Base-by-base conservation (phyloP, 2,329 filamentous ascomycete species). In the Pezicula neosporulosa region DNA sequence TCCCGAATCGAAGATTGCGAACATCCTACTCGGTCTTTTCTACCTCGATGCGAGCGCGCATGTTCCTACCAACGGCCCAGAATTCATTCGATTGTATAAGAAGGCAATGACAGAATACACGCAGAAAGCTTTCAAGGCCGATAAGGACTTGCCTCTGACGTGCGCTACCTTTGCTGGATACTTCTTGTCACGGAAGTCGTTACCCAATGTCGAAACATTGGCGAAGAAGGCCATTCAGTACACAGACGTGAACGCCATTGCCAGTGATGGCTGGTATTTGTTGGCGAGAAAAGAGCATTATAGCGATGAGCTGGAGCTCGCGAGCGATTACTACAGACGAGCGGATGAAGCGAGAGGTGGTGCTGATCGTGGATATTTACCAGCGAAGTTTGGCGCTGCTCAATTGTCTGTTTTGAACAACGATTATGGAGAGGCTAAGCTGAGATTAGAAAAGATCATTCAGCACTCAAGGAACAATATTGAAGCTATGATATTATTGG, bases 231-330 rank as follows among this genome's bases (percentile, higher is more conserved):
- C 94, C 6, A 97, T 99, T 56, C 90, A 97, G 64, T 87, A 90
- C 63, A 97, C 94, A 2, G 94, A 99, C 66, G 90, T 97, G 60
- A 96, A 96, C 68, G 90, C 92, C 3, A 90, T 97, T 68, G 93
- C 93, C 21, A 96, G 93, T 71, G 95, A 99, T 66, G 95, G 94
- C 35, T 97, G 93, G 92, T 99, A 97, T 70, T 73, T 97, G 8
- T 81, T 97, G 38, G 94, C 91, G 27, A 81, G 92, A 54, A 97
- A 96, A 67, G 90, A 93, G 57, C 94, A 99, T 66, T 90, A 90
- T 59, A 81, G 84, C 52, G 87, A 87, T 39, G 85, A 97, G 52
- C 71, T 82, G 6, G 78, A 86, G 18, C 86, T 84, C 51, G 93
- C 94, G 2, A 83, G 81, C 18, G 90, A 96, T 63, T 96, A 87